phyloP scores from a whole-genome alignment of 129 eudicot species.

The Saposhnikovia divaricata region DNA sequence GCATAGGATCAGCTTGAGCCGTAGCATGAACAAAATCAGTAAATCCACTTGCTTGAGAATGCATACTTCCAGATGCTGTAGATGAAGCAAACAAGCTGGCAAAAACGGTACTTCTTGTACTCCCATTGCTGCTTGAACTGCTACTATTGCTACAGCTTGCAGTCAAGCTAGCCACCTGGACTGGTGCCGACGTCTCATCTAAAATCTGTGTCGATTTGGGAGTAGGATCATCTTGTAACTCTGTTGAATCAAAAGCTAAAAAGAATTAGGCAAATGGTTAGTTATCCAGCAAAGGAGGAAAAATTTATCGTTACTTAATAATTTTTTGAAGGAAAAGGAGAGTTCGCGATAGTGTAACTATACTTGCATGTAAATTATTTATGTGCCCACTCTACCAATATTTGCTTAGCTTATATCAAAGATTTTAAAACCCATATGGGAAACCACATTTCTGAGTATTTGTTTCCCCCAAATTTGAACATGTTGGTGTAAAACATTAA shows the following conservation, averaged over 20 bases:
- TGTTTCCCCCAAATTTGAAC: conserved; percentile 3
- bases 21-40: conserved; percentile 37
- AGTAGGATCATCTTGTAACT: conserved; percentile 40
- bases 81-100: conserved; percentile 92
- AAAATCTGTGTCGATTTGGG: conserved; percentile 24
- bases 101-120: conserved; percentile 69
- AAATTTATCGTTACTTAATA: conserved; percentile 14
- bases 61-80: conserved; percentile 48
- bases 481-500: not conserved
- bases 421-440: not conserved
- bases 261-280: conserved; percentile 14
- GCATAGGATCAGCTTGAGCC: conserved; percentile 32
- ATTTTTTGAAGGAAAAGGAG: conserved; percentile 11
- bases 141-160: conserved; percentile 49
- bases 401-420: not conserved
- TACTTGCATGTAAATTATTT: not conserved
- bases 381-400: not conserved
- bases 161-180: conserved; percentile 25
- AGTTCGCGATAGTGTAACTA: conserved; percentile 10
- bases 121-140: conserved; percentile 56
- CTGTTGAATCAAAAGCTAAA: conserved; percentile 21
- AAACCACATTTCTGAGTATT: not conserved
- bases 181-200: conserved; percentile 38
- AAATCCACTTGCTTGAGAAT: conserved; percentile 49
- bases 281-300: not conserved